phyloP scores from a whole-genome alignment of 1,139 yeast genomes.

The Debaryomyces udenii region DNA sequence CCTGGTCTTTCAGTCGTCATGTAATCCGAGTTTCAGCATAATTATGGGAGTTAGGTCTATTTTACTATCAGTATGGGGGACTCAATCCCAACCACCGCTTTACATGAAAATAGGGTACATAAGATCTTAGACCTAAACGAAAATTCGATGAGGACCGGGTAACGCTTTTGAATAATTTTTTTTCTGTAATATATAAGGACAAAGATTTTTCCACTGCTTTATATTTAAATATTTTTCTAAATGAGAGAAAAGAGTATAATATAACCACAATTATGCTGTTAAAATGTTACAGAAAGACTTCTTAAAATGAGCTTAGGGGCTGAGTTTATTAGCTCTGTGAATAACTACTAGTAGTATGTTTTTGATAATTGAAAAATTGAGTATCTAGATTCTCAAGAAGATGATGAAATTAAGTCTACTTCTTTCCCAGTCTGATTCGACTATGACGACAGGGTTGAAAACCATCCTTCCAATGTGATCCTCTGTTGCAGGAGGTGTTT shows the following conservation, averaged over 20 bases:
- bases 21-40: too few species aligned
- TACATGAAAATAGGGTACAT: too few species aligned
- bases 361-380: background rate
- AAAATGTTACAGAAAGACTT: background rate
- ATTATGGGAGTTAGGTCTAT: too few species aligned
- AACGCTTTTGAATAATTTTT: constrained; percentile 3
- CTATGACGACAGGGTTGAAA: constrained; percentile 83
- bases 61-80: too few species aligned
- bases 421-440: constrained; percentile 86
- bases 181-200: constrained; percentile 5
- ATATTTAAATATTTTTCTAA: background rate
- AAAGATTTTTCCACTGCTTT: constrained; percentile 1
- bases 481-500: constrained; percentile 41
- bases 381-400: constrained; percentile 10
- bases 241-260: too few species aligned
- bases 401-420: constrained; percentile 66
- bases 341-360: background rate
- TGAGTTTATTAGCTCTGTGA: constrained; percentile 3
- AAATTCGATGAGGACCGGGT: constrained; percentile 9
- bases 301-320: constrained; percentile 8
- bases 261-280: too few species aligned
- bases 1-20: too few species aligned
- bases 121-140: constrained; percentile 7
- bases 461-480: constrained; percentile 47
- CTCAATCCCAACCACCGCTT: too few species aligned